Evolutionary conservation across 805 yeast species (phyloP), one percentile per base, ranked within the genome.

Genomic region (Scheffersomyces lignosus): DNA sequence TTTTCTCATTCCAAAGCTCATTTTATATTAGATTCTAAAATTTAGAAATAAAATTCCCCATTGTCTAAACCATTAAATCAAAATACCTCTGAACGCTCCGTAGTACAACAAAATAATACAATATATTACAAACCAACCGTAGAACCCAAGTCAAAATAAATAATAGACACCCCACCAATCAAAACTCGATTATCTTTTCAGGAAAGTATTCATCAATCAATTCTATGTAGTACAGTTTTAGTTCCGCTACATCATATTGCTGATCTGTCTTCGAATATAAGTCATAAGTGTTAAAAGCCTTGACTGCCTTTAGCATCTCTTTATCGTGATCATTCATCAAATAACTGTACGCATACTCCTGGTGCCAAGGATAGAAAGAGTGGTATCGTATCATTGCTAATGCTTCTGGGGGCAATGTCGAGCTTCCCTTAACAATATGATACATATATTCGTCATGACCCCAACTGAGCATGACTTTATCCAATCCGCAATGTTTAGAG

Each of bases 391-490:
- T 81, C 86, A 82, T 82, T 1, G 88, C 87, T 36, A 82, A 62
- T 0, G 77, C 88, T 52, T 81, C 83, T 5, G 71, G 73, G 2
- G 87, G 87, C 31, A 82, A 60, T 1, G 71, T 75, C 10, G 85
- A 79, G 49, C 79, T 82, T 38, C 70, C 66, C 53, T 80, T 81
- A 9, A 86, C 86, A 22, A 82, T 64, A 50, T 81, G 86, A 47
- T 81, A 82, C 85, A 82, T 80, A 58, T 82, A 82, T 52, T 82
- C 89, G 54, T 82, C 89, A 50, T 82, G 89, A 4, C 89, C 89
- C 88, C 87, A 82, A 38, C 85, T 78, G 28, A 82, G 57, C 83
- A 82, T 80, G 18, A 82, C 85, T 27, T 78, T 77, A 40, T 78
- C 84, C 24, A 82, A 56, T 0, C 89, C 89, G 56, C 87, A 81